Evolutionary conservation across 805 yeast genomes (phyloP).

Genomic region (Pichia manshurica): DNA sequence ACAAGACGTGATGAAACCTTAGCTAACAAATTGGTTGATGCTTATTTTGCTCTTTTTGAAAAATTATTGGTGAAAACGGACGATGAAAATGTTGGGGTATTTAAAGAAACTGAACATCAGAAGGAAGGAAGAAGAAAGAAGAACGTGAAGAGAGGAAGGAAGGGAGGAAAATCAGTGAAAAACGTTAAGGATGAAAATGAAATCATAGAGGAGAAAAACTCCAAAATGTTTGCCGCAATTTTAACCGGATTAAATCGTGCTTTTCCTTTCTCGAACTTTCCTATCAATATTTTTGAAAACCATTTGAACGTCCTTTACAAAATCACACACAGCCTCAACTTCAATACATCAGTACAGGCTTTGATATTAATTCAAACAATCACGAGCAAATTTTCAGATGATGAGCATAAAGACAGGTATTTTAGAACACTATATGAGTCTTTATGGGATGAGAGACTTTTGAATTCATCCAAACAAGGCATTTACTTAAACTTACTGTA

Average conservation of each 20-base stretch:
- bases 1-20: slow-evolving; percentile 70
- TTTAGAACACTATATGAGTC: slow-evolving; percentile 88
- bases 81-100: slow-evolving; percentile 33
- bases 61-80: slow-evolving; percentile 70
- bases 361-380: slow-evolving; percentile 80
- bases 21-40: slow-evolving; percentile 76
- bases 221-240: slow-evolving; percentile 82
- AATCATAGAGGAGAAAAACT: slow-evolving; percentile 68
- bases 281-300: slow-evolving; percentile 59
- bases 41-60: slow-evolving; percentile 84
- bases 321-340: slow-evolving; percentile 90
- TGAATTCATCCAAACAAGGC: slow-evolving; percentile 86
- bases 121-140: slow-evolving; percentile 62
- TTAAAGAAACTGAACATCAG: slow-evolving; percentile 43
- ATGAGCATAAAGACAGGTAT: slow-evolving; percentile 50
- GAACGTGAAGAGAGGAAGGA: slow-evolving; percentile 73
- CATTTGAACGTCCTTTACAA: slow-evolving; percentile 82
- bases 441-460: slow-evolving; percentile 74
- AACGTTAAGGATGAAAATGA: slow-evolving; percentile 59
- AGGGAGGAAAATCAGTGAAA: slow-evolving; percentile 81
- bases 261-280: slow-evolving; percentile 81
- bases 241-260: slow-evolving; percentile 95
- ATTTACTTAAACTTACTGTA: slow-evolving; percentile 81
- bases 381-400: slow-evolving; percentile 43
- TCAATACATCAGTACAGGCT: slow-evolving; percentile 92